Conservation (phyloP, 1,284 basidiomycete species). For the Sporisorium iseilematis-ciliati region DNA sequence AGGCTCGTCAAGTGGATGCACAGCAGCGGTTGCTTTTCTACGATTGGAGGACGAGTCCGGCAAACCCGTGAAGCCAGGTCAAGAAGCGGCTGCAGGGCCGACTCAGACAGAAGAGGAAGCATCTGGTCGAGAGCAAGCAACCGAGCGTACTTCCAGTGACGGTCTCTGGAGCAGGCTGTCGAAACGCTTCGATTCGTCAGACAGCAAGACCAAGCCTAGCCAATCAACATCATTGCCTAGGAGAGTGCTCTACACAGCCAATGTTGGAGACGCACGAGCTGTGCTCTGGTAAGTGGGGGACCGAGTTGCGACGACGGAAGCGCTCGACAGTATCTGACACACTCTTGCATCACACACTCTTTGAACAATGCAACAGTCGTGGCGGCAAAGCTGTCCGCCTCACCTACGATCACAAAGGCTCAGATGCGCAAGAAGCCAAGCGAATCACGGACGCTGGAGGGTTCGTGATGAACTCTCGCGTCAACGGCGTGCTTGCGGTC, state of each 20-base stretch:
- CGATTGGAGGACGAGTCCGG: constrained; percentile 83
- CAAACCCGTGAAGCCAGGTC: constrained; percentile 51
- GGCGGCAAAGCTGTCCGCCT: constrained; percentile 89
- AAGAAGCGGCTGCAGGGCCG: not conserved
- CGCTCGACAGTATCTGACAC: not conserved
- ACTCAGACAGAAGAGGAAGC: constrained; percentile 4
- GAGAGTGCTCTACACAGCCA: constrained; percentile 92
- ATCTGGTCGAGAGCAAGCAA: constrained; percentile 1
- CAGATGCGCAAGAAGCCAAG: constrained; percentile 95
- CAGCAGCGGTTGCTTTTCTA: constrained; percentile 95
- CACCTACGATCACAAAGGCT: constrained; percentile 99
- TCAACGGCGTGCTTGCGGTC: constrained; percentile 94
- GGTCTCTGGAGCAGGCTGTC: constrained; percentile 43
- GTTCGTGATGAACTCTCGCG: constrained; percentile 97
- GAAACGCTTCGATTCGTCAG: constrained; percentile 35
- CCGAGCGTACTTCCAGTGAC: constrained; percentile 15
- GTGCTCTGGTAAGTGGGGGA: constrained; percentile 77
- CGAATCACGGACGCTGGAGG: constrained; percentile 97
- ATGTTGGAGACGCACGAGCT: constrained; percentile 92
- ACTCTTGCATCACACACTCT: not conserved
- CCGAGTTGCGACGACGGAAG: not conserved
- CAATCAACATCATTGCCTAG: constrained; percentile 70
- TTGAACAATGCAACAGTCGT: constrained; percentile 71
- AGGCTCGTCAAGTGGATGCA: constrained; percentile 95
- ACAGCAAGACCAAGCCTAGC: constrained; percentile 15